phyloP scores from a whole-genome alignment of 2,329 filamentous ascomycete species.

The Colletotrichum sp. region DNA sequence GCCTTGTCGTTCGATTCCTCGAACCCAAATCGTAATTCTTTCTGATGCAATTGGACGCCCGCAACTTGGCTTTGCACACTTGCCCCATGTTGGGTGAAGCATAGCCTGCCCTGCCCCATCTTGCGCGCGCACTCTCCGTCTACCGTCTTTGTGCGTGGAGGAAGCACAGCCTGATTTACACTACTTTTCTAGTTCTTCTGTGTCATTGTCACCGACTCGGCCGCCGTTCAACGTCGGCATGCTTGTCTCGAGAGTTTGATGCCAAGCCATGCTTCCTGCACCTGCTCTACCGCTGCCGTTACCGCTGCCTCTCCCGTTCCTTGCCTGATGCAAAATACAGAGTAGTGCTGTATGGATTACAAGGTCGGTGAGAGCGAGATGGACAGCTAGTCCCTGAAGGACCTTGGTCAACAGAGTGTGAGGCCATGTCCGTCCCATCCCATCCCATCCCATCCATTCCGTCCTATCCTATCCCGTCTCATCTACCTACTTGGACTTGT shows the following conservation, averaged over 20 bases:
- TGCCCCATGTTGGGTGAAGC: neutral
- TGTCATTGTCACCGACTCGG: slow-evolving; percentile 1
- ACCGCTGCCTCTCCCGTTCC: neutral
- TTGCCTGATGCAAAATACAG: neutral
- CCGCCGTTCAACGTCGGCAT: neutral
- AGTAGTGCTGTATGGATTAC: neutral
- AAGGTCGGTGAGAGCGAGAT: neutral
- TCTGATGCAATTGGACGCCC: neutral
- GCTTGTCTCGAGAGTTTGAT: neutral
- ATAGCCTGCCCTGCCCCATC: neutral
- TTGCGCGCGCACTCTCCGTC: neutral
- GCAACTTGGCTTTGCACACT: neutral
- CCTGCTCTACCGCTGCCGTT: neutral
- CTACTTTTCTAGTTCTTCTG: neutral
- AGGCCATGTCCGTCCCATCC: neutral
- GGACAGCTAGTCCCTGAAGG: neutral
- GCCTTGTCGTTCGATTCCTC: neutral
- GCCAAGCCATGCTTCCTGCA: neutral
- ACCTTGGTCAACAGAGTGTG: neutral
- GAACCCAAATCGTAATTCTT: neutral
- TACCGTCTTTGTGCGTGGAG: neutral
- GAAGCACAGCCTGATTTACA: neutral
- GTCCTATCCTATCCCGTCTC: neutral
- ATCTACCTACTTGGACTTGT: slow-evolving; percentile 3
- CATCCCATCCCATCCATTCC: neutral